Conservation (phyloP, 805 yeast genomes). For the Yamadazyma ubonensis region DNA sequence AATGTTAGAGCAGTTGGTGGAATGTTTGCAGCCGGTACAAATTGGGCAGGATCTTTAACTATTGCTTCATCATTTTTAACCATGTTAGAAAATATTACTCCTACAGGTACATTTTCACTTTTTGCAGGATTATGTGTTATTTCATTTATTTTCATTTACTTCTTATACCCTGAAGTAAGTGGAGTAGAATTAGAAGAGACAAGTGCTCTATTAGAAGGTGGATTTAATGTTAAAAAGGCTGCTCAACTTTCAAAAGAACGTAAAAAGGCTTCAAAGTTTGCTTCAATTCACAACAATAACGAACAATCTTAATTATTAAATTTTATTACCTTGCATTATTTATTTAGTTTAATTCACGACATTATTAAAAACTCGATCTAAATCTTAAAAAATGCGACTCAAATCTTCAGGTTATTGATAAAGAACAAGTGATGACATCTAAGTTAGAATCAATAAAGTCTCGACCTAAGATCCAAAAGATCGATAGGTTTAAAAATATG, state of each 20-base stretch:
- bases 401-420: not conserved
- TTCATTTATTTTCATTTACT: constrained; percentile 70
- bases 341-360: no score
- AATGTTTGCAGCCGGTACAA: constrained; percentile 85
- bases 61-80: constrained; percentile 92
- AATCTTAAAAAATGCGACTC: constrained; percentile 1
- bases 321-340: no score
- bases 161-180: constrained; percentile 90
- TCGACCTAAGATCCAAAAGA: constrained; percentile 7
- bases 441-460: not conserved
- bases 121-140: constrained; percentile 80
- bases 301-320: not conserved
- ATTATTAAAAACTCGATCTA: not conserved
- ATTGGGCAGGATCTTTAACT: constrained; percentile 93
- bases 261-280: constrained; percentile 25
- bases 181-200: constrained; percentile 91
- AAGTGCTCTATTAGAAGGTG: constrained; percentile 73
- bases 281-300: not conserved
- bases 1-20: constrained; percentile 90
- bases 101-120: constrained; percentile 90
- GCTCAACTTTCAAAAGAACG: constrained; percentile 36
- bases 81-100: constrained; percentile 89
- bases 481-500: constrained; percentile 30
- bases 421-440: not conserved
- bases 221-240: constrained; percentile 73